These are phyloP conservation scores for Pachyrhizus erosus DNA, from an alignment of 306 rosid genomes.

Conservation along the genomic window DNA sequence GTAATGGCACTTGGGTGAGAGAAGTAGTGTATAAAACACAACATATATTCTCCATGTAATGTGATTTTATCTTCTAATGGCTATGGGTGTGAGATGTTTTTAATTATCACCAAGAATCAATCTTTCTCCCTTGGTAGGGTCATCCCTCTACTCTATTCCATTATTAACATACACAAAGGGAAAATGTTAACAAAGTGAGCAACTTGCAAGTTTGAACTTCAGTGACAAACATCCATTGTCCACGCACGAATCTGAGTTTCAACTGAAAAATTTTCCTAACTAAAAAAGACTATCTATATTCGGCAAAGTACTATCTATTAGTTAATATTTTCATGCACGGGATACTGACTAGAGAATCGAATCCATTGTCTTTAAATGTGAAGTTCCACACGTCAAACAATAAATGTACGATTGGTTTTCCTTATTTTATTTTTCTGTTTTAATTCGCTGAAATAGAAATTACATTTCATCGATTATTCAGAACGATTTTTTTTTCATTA, in stretches of 20 bases:
- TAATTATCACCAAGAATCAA: background rate
- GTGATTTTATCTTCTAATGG: background rate
- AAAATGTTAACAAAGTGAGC: background rate
- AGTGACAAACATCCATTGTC: background rate
- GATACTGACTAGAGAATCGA: slow-evolving; percentile 8
- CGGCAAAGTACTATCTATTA: slow-evolving; percentile 12
- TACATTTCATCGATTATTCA: background rate
- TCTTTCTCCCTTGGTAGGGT: background rate
- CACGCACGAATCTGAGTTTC: slow-evolving; percentile 21
- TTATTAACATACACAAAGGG: slow-evolving; percentile 6
- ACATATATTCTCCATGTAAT: background rate
- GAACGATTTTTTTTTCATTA: background rate
- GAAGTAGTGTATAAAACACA: background rate
- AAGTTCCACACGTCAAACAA: background rate
- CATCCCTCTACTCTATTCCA: background rate
- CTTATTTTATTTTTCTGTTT: background rate
- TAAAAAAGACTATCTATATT: background rate
- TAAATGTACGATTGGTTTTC: background rate
- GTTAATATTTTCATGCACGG: slow-evolving; percentile 2
- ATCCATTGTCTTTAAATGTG: too few species aligned
- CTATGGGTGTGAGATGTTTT: background rate
- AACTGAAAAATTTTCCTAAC: background rate
- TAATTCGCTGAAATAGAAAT: background rate
- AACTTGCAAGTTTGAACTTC: slow-evolving; percentile 1
- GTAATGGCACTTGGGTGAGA: background rate